phyloP scores from a whole-genome alignment of 768 basidiomycete genomes.

The Russula sp. region DNA sequence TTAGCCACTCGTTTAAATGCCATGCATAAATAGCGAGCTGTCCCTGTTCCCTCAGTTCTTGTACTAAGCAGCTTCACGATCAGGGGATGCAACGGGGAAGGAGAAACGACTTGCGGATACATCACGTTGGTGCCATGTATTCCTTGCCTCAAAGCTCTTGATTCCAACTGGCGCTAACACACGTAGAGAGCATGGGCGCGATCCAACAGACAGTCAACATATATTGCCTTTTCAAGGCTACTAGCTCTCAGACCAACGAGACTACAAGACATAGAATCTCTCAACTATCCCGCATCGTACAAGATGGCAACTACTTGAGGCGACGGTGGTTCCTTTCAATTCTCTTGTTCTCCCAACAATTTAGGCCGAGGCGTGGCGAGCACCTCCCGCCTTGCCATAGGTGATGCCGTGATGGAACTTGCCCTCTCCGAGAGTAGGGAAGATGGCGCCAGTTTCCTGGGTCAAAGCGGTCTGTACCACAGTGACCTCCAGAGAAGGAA shows the following conservation, averaged over 20 bases:
- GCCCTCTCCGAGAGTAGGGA: conserved; percentile 10
- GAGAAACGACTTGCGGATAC: no score
- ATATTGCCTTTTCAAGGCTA: background rate
- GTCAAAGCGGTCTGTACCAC: conserved; percentile 10
- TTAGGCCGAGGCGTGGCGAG: conserved; percentile 1
- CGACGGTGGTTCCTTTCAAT: background rate
- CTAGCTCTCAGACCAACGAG: no score
- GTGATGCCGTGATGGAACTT: conserved; percentile 15
- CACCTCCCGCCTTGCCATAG: conserved; percentile 4
- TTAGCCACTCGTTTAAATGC: no score
- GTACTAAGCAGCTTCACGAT: no score
- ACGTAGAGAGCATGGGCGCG: no score
- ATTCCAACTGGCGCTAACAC: no score
- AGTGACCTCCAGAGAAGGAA: conserved; percentile 17
- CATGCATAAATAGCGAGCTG: no score
- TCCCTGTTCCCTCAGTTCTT: no score
- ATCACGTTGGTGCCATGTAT: no score
- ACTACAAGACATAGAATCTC: background rate
- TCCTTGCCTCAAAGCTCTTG: no score
- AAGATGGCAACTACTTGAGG: background rate
- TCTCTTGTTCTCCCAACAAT: background rate
- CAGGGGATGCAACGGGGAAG: no score
- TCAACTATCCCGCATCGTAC: background rate
- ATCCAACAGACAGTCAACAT: background rate
- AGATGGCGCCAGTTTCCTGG: background rate